Base-by-base conservation (phyloP, 2,329 filamentous ascomycete genomes). In the Ophiosphaerella korrae region DNA sequence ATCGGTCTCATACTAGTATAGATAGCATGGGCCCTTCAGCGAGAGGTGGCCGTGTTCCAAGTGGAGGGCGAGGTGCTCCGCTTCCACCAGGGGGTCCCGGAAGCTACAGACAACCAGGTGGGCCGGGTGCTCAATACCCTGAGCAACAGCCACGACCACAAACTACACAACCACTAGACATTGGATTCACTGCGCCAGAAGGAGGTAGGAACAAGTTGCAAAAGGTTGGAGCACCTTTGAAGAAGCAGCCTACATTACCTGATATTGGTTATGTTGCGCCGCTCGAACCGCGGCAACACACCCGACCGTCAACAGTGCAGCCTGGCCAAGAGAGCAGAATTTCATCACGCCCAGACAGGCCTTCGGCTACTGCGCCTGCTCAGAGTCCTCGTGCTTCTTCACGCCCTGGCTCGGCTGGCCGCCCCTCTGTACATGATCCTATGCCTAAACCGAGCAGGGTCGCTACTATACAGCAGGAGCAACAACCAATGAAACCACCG, bases 181-280 rank as follows among this genome's bases (percentile, higher is more conserved):
- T 77, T 24, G 75, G 77, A 18, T 79, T 72, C 61, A 64, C 62
- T 33, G 75, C 76, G 3, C 62, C 75, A 43, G 75, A 82, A 55
- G 45, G 36, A 33, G 76, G 76, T 31, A 74, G 74, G 37, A 72
- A 72, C 48, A 75, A 74, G 47, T 66, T 76, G 13, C 77, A 79
- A 49, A 75, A 77, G 51, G 70, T 64, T 5, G 65, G 62, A 12
- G 48, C 58, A 40, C 62, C 59, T 3, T 57, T 68, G 21, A 67
- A 67, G 57, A 73, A 72, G 53, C 55, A 66, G 33, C 60, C 65
- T 16, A 68, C 67, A 12, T 37, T 73, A 23, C 67, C 68, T 11
- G 71, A 74, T 42, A 72, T 74, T 51, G 73, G 72, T 5, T 74
- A 71, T 45, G 55, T 72, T 14, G 71, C 72, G 33, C 72, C 72